A percentile compares a stretch with the other conserved stretches of the same genome.
These are phyloP conservation scores for Collybia sp. DNA, from an alignment of 768 basidiomycete species.

Conservation along the genomic window DNA sequence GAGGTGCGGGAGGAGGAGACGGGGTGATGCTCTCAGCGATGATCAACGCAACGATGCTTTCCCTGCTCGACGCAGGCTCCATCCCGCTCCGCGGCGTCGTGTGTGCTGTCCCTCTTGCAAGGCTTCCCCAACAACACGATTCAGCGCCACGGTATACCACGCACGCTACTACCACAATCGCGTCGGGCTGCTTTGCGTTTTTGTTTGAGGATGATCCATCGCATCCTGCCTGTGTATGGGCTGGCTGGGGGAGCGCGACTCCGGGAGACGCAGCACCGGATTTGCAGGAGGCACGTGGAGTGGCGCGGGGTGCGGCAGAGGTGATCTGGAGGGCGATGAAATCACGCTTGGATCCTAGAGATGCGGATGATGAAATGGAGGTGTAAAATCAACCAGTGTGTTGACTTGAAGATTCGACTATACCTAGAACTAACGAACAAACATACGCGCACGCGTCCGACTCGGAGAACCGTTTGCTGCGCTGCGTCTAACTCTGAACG, in stretches of 20 bases:
- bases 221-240: conserved; percentile 41
- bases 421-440: too few relatives aligned
- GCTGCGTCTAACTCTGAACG: too few relatives aligned
- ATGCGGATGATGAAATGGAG: background rate
- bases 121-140: conserved; percentile 25
- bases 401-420: too few relatives aligned
- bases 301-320: conserved; percentile 42
- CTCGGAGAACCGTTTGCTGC: too few relatives aligned
- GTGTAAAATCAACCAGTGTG: too few relatives aligned
- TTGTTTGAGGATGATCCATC: conserved; percentile 19
- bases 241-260: conserved; percentile 41
- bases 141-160: conserved; percentile 47
- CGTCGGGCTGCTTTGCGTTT: conserved; percentile 62
- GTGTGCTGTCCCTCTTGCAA: conserved; percentile 60
- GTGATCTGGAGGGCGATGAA: conserved; percentile 47
- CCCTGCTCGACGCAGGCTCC: conserved; percentile 65
- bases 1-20: background rate
- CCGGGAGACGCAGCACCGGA: conserved; percentile 34
- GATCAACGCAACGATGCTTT: conserved; percentile 68
- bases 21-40: conserved; percentile 53
- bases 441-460: too few relatives aligned
- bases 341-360: conserved; percentile 25
- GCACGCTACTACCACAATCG: too few relatives aligned
- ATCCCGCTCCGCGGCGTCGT: conserved; percentile 72
- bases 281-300: conserved; percentile 37